Conservation (phyloP, 208 protist species). For the Leptomonas seymouri region DNA sequence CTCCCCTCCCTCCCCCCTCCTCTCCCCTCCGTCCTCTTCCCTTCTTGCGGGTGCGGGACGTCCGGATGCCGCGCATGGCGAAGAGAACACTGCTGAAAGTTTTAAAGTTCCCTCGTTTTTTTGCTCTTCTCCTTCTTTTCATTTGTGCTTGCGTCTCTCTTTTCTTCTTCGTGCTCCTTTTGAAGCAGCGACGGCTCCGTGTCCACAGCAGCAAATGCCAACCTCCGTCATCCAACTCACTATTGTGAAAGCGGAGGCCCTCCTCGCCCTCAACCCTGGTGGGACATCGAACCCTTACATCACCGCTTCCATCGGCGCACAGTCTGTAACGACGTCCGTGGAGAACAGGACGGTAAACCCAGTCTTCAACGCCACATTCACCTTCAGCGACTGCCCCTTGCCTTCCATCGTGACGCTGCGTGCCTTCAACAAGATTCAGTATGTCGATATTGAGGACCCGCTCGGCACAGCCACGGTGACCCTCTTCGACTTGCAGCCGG, state of each 20-base stretch:
- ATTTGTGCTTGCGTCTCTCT: neutral
- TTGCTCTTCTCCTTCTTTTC: neutral
- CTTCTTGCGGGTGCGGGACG: no score
- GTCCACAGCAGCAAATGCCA: slow-evolving; percentile 14
- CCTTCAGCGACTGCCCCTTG: slow-evolving; percentile 58
- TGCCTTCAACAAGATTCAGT: slow-evolving; percentile 62
- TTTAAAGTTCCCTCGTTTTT: no score
- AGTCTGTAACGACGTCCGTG: slow-evolving; percentile 46
- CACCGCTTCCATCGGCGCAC: slow-evolving; percentile 49
- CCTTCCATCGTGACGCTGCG: slow-evolving; percentile 67
- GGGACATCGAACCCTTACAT: slow-evolving; percentile 83
- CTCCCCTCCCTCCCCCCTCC: no score
- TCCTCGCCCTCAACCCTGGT: slow-evolving; percentile 68
- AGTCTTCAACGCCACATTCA: slow-evolving; percentile 56
- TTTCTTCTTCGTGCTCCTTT: neutral
- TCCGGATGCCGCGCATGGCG: no score
- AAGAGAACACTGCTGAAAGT: no score
- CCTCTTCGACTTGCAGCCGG: slow-evolving; percentile 42
- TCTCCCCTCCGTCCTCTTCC: no score
- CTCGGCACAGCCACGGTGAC: slow-evolving; percentile 80
- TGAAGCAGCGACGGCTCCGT: neutral
- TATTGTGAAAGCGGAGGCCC: slow-evolving; percentile 57
- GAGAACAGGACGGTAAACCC: slow-evolving; percentile 61
- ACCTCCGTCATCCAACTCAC: slow-evolving; percentile 46
- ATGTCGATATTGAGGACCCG: slow-evolving; percentile 61